phyloP scores from a whole-genome alignment of 2,329 filamentous ascomycete genomes.

The Alternaria brassicicola region DNA sequence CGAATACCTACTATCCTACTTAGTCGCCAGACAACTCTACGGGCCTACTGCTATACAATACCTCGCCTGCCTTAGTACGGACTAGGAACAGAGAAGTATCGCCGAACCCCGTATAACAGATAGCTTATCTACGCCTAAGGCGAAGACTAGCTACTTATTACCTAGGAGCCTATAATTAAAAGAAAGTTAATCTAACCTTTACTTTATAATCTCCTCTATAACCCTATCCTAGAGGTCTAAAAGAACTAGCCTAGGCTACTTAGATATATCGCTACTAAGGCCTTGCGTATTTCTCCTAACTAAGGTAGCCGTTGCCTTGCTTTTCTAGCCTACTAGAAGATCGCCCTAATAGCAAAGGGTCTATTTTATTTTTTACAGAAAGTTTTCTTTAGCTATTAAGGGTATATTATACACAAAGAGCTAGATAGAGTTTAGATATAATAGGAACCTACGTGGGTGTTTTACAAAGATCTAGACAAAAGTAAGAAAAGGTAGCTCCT shows the following conservation, averaged over 20 bases:
- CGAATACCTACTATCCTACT: too few species aligned
- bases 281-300: neutral
- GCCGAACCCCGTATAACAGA: too few species aligned
- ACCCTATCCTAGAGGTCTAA: conserved; percentile 5
- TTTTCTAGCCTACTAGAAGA: conserved; percentile 19
- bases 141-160: conserved; percentile 14
- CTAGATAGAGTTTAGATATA: conserved; percentile 15
- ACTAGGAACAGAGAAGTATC: too few species aligned
- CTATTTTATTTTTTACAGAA: conserved; percentile 14
- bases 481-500: conserved; percentile 7
- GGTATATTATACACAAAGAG: conserved; percentile 12
- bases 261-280: conserved; percentile 14
- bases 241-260: conserved; percentile 9
- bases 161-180: conserved; percentile 14
- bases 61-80: too few species aligned
- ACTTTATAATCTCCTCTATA: neutral
- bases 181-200: conserved; percentile 6
- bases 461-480: conserved; percentile 12
- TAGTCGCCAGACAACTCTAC: too few species aligned
- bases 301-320: conserved; percentile 5
- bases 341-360: conserved; percentile 9
- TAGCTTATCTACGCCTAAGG: conserved; percentile 10
- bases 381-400: conserved; percentile 10
- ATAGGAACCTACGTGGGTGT: conserved; percentile 21
- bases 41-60: too few species aligned